A percentile compares a stretch with the other conserved stretches of the same genome.
These are phyloP conservation scores for Amphibolis antarctica DNA, from an alignment of 106 monocot genomes.

Conservation along the genomic window DNA sequence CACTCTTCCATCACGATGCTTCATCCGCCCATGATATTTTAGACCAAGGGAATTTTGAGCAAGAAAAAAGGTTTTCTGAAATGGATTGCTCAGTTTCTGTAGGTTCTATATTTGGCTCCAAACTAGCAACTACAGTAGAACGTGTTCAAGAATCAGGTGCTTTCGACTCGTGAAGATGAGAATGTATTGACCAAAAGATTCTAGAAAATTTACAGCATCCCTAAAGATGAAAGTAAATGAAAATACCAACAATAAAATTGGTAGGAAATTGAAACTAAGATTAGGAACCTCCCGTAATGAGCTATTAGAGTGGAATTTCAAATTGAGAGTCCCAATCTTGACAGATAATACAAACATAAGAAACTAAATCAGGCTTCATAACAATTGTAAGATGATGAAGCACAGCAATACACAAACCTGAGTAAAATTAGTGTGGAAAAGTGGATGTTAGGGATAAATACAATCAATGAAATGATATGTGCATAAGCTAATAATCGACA, in stretches of 20 bases:
- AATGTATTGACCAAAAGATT: constrained; percentile 77
- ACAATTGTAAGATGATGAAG: background rate
- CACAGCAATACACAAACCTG: constrained; percentile 67
- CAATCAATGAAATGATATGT: background rate
- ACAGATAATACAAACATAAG: background rate
- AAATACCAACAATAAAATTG: too few relatives aligned
- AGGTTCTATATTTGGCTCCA: constrained; percentile 42
- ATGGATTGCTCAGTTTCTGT: constrained; percentile 13
- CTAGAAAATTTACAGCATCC: constrained; percentile 76
- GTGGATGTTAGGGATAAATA: background rate
- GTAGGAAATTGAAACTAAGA: too few relatives aligned
- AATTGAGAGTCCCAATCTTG: background rate
- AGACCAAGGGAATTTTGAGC: constrained; percentile 43
- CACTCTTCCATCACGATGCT: constrained; percentile 86
- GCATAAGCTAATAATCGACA: background rate
- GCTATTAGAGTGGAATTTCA: background rate
- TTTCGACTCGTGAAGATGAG: constrained; percentile 81
- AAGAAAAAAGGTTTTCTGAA: constrained; percentile 35
- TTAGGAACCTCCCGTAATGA: background rate
- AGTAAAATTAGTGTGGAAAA: background rate
- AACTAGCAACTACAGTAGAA: constrained; percentile 66
- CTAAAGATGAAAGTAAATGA: background rate
- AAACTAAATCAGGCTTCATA: background rate
- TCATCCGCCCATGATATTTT: constrained; percentile 51
- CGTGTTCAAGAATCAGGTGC: constrained; percentile 49